Percentiles rank a stretch among this genome's conserved stretches.
These are phyloP conservation scores for Aspergillus sp. DNA, from an alignment of 2,329 filamentous ascomycete species.

Conservation along the genomic window DNA sequence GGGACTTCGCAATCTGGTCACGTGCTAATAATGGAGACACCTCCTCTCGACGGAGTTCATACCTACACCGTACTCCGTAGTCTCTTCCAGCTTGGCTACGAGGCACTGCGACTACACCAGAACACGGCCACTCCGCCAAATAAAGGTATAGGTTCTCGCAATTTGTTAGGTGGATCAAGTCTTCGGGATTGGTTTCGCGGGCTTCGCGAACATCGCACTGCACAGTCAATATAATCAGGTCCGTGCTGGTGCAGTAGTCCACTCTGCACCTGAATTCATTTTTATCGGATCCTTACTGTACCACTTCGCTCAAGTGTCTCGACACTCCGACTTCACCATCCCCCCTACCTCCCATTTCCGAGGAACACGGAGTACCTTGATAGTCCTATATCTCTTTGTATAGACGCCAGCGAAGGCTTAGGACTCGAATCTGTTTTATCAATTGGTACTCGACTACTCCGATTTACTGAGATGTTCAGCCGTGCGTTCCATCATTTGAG, in stretches of 20 bases:
- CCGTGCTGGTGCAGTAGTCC: background rate
- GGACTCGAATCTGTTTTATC: background rate
- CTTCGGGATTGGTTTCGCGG: background rate
- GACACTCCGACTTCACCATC: background rate
- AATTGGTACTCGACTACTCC: background rate
- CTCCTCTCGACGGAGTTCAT: background rate
- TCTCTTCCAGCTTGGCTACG: no score
- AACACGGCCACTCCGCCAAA: no score
- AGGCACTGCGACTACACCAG: no score
- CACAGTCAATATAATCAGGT: background rate
- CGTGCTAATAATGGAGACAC: background rate
- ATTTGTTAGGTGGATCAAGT: background rate
- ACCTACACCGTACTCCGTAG: no score
- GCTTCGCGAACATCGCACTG: background rate
- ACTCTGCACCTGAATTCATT: background rate
- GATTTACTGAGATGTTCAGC: background rate
- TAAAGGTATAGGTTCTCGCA: background rate
- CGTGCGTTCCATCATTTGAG: background rate
- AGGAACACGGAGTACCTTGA: background rate
- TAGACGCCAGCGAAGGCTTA: background rate
- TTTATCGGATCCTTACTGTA: background rate
- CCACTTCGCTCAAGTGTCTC: background rate
- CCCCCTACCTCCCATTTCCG: background rate
- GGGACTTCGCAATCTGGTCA: background rate
- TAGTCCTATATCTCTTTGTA: background rate